A percentile compares a stretch with the other conserved stretches of the same genome.
Conservation (phyloP, 1,284 basidiomycete species). For the Ceratobasidium sp. region DNA sequence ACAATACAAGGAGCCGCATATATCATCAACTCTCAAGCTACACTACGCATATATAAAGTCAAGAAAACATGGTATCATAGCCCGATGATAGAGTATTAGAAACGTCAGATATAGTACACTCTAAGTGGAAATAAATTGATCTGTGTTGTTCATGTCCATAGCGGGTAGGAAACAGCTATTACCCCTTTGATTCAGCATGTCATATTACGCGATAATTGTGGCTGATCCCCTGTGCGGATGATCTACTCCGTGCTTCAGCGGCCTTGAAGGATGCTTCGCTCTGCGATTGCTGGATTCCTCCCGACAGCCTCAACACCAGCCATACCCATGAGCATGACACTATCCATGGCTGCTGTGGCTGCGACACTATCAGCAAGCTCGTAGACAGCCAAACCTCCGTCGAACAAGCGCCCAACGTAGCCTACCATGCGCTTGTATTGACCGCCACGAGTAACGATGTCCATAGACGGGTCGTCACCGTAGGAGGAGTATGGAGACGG, state of each 20-base stretch:
- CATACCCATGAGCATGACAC: conserved; percentile 46
- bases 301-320: conserved; percentile 42
- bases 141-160: conserved; percentile 16
- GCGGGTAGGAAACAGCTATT: conserved; percentile 8
- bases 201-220: conserved; percentile 43
- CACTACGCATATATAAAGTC: conserved; percentile 41
- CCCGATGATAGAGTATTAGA: neutral
- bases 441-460: conserved; percentile 33
- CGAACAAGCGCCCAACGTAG: conserved; percentile 35
- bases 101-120: conserved; percentile 14
- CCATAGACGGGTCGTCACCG: conserved; percentile 29
- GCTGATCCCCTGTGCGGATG: conserved; percentile 27
- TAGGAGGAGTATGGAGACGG: conserved; percentile 14
- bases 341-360: conserved; percentile 42
- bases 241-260: conserved; percentile 26
- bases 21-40: conserved; percentile 17
- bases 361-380: conserved; percentile 39
- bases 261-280: conserved; percentile 34
- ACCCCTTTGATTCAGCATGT: conserved; percentile 40
- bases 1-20: conserved; percentile 37
- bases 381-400: conserved; percentile 35
- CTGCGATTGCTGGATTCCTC: conserved; percentile 33
- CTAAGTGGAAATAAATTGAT: conserved; percentile 28
- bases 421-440: conserved; percentile 45
- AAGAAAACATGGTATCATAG: conserved; percentile 42